These are phyloP conservation scores for Leccinum ochraceum DNA, from an alignment of 768 basidiomycete genomes.

Conservation along the genomic window DNA sequence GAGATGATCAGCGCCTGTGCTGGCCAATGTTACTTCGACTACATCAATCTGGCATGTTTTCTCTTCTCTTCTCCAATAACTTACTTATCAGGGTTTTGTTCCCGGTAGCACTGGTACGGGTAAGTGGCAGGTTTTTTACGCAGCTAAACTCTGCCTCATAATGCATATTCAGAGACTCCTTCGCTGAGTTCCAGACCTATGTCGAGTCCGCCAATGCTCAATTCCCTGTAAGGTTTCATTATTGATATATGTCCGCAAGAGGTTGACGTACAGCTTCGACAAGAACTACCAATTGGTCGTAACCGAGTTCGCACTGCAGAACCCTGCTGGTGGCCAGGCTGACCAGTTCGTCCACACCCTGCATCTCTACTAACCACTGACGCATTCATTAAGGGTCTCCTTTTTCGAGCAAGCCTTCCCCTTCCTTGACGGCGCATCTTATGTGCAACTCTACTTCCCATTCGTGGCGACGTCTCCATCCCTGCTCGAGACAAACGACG, in stretches of 20 bases:
- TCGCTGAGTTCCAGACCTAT: constrained; percentile 32
- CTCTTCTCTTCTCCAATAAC: background rate
- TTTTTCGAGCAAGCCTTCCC: constrained; percentile 37
- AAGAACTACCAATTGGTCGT: constrained; percentile 31
- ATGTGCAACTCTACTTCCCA: constrained; percentile 38
- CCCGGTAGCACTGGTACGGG: constrained; percentile 33
- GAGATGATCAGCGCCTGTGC: constrained; percentile 37
- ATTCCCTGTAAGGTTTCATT: constrained; percentile 27
- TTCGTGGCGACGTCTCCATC: constrained; percentile 36
- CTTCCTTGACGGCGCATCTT: constrained; percentile 36
- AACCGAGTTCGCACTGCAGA: constrained; percentile 36
- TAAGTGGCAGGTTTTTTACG: constrained; percentile 5
- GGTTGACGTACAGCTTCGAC: constrained; percentile 1
- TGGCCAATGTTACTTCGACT: constrained; percentile 38
- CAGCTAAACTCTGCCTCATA: no score
- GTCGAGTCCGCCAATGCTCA: constrained; percentile 27
- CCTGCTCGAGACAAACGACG: constrained; percentile 24
- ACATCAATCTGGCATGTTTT: constrained; percentile 34
- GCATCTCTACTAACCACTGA: background rate
- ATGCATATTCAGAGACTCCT: constrained; percentile 21
- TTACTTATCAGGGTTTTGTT: background rate
- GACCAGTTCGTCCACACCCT: constrained; percentile 29
- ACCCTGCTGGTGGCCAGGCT: constrained; percentile 33
- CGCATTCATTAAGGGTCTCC: constrained; percentile 15
- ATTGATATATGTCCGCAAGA: background rate